Evolutionary conservation across 2,329 filamentous ascomycete genomes (phyloP).

Genomic region (Cladosporium sp.): DNA sequence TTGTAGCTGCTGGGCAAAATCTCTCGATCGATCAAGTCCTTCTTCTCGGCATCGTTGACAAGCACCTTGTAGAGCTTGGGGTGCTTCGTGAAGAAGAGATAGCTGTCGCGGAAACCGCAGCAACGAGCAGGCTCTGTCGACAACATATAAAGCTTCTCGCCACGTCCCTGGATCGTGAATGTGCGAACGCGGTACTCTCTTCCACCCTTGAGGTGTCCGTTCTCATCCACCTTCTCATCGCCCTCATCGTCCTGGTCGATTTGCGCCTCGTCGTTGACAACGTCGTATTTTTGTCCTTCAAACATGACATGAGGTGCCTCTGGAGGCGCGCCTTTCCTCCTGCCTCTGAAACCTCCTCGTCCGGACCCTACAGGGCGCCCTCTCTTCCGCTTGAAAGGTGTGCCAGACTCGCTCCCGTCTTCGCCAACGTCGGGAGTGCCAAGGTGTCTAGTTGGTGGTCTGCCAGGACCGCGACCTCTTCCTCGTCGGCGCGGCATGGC

Average conservation of each 20-base stretch:
- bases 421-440: constrained; percentile 55
- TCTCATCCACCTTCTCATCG: constrained; percentile 88
- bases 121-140: constrained; percentile 96
- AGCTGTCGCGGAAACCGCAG: constrained; percentile 95
- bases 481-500: constrained; percentile 37
- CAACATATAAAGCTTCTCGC: constrained; percentile 90
- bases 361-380: constrained; percentile 44
- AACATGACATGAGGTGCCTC: constrained; percentile 80
- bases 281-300: constrained; percentile 86
- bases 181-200: constrained; percentile 94
- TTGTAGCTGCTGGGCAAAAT: constrained; percentile 99
- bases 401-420: constrained; percentile 44
- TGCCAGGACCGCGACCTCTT: constrained; percentile 26
- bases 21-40: constrained; percentile 89
- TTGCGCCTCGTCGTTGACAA: constrained; percentile 86
- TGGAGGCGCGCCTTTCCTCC: constrained; percentile 66
- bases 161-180: constrained; percentile 82
- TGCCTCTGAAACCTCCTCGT: constrained; percentile 64
- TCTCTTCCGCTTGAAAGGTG: constrained; percentile 46
- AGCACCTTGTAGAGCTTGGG: constrained; percentile 97
- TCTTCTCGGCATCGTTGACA: constrained; percentile 94
- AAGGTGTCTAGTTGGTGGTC: constrained; percentile 39
- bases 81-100: constrained; percentile 98
- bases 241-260: constrained; percentile 84
- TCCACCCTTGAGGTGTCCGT: constrained; percentile 75